Evolutionary conservation across 2,329 filamentous ascomycete species (phyloP), one percentile per base, ranked within the genome.

Genomic region (Calonectria multiphialidica): DNA sequence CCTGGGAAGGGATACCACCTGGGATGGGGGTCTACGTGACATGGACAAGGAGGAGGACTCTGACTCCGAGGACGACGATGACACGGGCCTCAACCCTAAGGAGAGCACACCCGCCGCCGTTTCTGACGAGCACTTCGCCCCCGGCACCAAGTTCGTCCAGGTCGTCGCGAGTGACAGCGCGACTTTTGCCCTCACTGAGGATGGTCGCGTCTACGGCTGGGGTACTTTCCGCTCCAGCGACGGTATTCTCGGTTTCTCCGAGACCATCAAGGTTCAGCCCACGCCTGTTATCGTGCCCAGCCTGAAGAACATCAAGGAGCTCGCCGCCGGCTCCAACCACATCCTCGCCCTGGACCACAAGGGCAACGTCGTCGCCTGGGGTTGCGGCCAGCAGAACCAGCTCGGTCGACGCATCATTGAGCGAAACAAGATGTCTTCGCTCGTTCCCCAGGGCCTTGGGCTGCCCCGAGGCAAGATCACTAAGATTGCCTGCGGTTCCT

Each of bases 201-300:
- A 93, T 71, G 94, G 94, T 21, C 87, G 90, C 63, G 92, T 97
- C 35, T 97, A 95, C 79, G 94, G 94, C 71, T 97, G 94, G 94
- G 94, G 94, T 45, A 95, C 93, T 15, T 97, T 97, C 87, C 88
- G 93, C 77, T 92, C 85, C 47, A 86, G 85, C 76, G 90, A 93
- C 75, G 91, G 91, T 66, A 90, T 92, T 69, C 89, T 94, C 42
- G 92, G 92, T 59, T 93, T 93, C 81, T 88, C 87, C 65, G 85
- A 89, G 68, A 84, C 84, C 16, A 85, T 88, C 68, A 86, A 88
- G 45, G 81, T 86, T 21, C 90, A 91, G 77, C 77, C 78, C 16
- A 87, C 84, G 0, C 90, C 91, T 2, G 77, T 86, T 4, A 87
- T 91, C 66, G 87, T 95, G 30, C 86, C 90, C 1, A 87, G 87